Evolutionary conservation across 2,329 filamentous ascomycete species (phyloP), one percentile per base, ranked within the genome.

Genomic region (Ceratocystis harringtonii): DNA sequence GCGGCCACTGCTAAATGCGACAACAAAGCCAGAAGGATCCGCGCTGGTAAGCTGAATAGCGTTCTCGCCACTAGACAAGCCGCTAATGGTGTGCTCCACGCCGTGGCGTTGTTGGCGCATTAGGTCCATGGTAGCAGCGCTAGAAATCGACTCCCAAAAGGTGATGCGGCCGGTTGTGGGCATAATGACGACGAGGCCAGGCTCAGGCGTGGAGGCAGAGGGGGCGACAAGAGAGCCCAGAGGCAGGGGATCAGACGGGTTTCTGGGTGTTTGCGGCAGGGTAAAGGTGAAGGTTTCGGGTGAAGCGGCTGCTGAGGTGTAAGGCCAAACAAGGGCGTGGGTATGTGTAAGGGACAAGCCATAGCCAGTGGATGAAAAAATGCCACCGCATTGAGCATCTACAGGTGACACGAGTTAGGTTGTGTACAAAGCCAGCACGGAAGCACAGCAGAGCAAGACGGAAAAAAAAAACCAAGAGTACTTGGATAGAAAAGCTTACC

Each of bases 141-240:
- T 91, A 65, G 92, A 91, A 69, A 97, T 89, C 48, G 90, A 95
- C 73, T 97, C 94, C 91, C 94, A 97, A 74, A 94, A 97, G 57
- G 90, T 86, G 63, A 97, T 84, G 74, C 87, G 92, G 63, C 94
- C 94, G 61, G 81, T 91, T 19, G 83, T 84, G 12, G 92, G 89
- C 77, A 92, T 89, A 45, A 97, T 81, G 45, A 96, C 83, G 32
- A 99, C 84, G 45, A 99, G 80, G 1, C 94, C 94, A 43, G 92
- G 88, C 70, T 95, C 89, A 61, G 84, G 84, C n/a, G 84, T 84
- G 3, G 86, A 86, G 10, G 88, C 86, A 4, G 89, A 88, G 62
- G 88, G 86, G 0, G 89, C 87, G 5, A 96, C 86, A 63, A 99
- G 81, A 19, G 89, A 84, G 64, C 90, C 94, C 48, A 96, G 80